These are phyloP conservation scores for Pterocarpus santalinus DNA, from an alignment of 306 rosid genomes.

Conservation along the genomic window DNA sequence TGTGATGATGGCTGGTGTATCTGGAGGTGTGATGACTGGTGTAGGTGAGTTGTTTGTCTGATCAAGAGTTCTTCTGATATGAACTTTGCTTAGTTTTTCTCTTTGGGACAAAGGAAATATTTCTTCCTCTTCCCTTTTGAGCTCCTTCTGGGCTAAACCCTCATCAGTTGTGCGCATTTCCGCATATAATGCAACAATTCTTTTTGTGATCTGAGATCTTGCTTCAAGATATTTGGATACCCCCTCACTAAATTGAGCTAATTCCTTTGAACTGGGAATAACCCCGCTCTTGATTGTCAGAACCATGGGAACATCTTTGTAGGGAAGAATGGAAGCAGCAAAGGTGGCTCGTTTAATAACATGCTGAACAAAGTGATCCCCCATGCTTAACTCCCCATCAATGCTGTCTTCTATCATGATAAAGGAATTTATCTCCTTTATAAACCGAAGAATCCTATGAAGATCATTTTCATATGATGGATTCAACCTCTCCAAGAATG, in stretches of 20 bases:
- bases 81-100: constrained; percentile 48
- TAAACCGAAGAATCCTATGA: constrained; percentile 44
- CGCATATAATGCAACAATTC: constrained; percentile 55
- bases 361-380: constrained; percentile 53
- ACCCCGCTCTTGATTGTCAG: constrained; percentile 53
- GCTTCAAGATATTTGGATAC: constrained; percentile 56
- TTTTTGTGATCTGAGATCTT: constrained; percentile 45
- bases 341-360: constrained; percentile 47
- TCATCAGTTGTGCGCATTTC: constrained; percentile 42
- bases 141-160: constrained; percentile 49
- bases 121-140: constrained; percentile 48
- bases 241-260: constrained; percentile 49
- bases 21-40: constrained; percentile 57
- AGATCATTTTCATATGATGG: constrained; percentile 45
- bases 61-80: constrained; percentile 53
- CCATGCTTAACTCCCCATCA: constrained; percentile 50
- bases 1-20: constrained; percentile 72
- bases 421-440: constrained; percentile 55
- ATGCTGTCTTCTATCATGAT: constrained; percentile 55
- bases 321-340: constrained; percentile 54
- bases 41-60: constrained; percentile 51
- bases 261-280: constrained; percentile 49
- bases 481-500: constrained; percentile 55
- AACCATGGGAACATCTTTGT: constrained; percentile 61
- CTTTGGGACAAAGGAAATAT: constrained; percentile 51